These are phyloP conservation scores for Saturnispora bothae DNA, from an alignment of 805 yeast genomes.

Conservation along the genomic window DNA sequence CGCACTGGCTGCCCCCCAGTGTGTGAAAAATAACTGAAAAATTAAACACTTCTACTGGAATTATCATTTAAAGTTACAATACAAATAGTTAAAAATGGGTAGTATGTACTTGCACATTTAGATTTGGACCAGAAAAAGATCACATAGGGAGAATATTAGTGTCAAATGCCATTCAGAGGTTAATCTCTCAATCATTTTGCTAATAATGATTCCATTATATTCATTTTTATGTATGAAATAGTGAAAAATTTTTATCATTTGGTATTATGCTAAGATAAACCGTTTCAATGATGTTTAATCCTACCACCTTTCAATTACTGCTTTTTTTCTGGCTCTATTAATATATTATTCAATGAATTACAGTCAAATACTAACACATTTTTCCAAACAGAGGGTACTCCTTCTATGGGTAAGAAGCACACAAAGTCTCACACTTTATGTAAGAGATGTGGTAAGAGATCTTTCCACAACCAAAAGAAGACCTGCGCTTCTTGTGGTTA, in stretches of 20 bases:
- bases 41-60: not conserved
- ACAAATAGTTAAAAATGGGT: slow-evolving; percentile 9
- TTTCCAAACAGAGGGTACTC: slow-evolving; percentile 82
- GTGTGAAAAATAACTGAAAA: slow-evolving; percentile 1
- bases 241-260: no score
- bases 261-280: no score
- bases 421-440: slow-evolving; percentile 99
- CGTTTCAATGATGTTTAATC: no score
- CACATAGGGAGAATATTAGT: no score
- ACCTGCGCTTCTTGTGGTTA: slow-evolving; percentile 98
- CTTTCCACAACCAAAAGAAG: slow-evolving; percentile 98
- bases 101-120: slow-evolving; percentile 5
- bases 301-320: no score
- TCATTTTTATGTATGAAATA: no score
- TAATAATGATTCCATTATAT: no score
- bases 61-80: not conserved
- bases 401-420: slow-evolving; percentile 99
- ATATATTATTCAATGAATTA: not conserved
- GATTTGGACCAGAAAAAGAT: no score
- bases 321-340: not conserved
- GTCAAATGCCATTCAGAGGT: no score
- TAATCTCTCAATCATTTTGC: no score
- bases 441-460: slow-evolving; percentile 98
- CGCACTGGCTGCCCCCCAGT: not conserved
- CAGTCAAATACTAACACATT: slow-evolving; percentile 19